Percentiles rank a stretch among this genome's conserved stretches.
Conservation (phyloP, 352 stramenopile species). For the Globisporangium alternatum region DNA sequence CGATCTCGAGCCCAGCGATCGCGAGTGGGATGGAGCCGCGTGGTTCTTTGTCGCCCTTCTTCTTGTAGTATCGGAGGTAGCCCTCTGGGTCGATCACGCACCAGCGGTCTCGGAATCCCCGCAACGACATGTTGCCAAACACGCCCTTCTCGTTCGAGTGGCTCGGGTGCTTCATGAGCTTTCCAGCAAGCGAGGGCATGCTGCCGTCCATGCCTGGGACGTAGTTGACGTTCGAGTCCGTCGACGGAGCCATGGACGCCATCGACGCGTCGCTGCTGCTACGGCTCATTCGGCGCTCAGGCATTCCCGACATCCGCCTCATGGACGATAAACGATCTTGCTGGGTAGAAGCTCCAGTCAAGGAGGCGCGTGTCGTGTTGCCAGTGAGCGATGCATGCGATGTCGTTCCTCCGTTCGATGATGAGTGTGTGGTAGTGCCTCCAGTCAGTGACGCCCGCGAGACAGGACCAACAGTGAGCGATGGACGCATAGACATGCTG, state of each 20-base stretch:
- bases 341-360: slow-evolving; percentile 4
- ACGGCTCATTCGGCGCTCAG: slow-evolving; percentile 30
- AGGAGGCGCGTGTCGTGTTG: slow-evolving; percentile 1
- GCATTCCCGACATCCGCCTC: slow-evolving; percentile 27
- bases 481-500: slow-evolving; percentile 31
- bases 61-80: slow-evolving; percentile 77
- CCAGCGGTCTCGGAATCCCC: slow-evolving; percentile 70
- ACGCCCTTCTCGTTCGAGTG: slow-evolving; percentile 76
- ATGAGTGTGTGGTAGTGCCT: slow-evolving; percentile 1
- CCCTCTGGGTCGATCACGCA: slow-evolving; percentile 66
- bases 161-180: slow-evolving; percentile 73
- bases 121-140: slow-evolving; percentile 78
- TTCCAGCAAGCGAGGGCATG: slow-evolving; percentile 46
- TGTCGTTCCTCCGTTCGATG: background rate
- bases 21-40: slow-evolving; percentile 65
- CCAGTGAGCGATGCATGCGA: slow-evolving; percentile 8
- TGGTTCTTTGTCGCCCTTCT: slow-evolving; percentile 68
- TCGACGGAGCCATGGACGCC: slow-evolving; percentile 40
- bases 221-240: slow-evolving; percentile 47
- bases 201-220: slow-evolving; percentile 12
- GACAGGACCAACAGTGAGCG: slow-evolving; percentile 13
- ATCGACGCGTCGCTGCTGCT: slow-evolving; percentile 63
- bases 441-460: background rate
- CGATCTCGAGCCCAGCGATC: slow-evolving; percentile 64
- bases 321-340: slow-evolving; percentile 11